Evolutionary conservation across 306 rosid genomes (phyloP).

Genomic region (Quercus gilva): DNA sequence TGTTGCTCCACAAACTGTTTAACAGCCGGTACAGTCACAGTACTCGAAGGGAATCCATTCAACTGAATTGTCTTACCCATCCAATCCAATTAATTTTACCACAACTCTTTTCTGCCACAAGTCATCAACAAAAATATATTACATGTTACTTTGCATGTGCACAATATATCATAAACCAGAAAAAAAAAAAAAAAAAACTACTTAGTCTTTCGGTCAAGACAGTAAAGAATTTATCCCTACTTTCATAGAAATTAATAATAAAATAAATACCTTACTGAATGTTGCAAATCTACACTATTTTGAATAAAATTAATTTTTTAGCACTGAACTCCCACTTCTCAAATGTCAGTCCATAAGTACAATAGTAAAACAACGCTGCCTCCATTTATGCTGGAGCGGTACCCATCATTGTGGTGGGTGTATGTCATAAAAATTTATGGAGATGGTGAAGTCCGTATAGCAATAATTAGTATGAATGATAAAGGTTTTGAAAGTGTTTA

Average conservation of each 20-base stretch:
- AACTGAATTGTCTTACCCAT: slow-evolving; percentile 72
- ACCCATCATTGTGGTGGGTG: background rate
- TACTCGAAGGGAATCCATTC: slow-evolving; percentile 50
- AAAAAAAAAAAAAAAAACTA: too few relatives aligned
- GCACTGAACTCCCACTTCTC: background rate
- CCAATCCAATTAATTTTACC: background rate
- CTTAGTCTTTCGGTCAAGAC: background rate
- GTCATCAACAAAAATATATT: background rate
- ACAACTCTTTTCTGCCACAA: background rate
- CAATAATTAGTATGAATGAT: background rate
- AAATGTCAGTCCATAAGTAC: background rate
- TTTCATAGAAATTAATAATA: background rate
- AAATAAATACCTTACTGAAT: background rate
- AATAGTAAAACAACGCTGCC: background rate
- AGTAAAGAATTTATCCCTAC: background rate
- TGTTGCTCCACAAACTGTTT: slow-evolving; percentile 39
- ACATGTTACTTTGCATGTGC: too few relatives aligned
- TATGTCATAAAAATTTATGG: background rate
- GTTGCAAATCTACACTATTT: background rate
- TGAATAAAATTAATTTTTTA: background rate
- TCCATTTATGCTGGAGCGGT: background rate
- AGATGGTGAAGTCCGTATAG: background rate
- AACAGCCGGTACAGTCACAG: slow-evolving; percentile 16
- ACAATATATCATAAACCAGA: too few relatives aligned
- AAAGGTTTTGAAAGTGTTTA: background rate